Evolutionary conservation across 495 filamentous ascomycete genomes (phyloP).

Genomic region (Aspergillus baeticus): DNA sequence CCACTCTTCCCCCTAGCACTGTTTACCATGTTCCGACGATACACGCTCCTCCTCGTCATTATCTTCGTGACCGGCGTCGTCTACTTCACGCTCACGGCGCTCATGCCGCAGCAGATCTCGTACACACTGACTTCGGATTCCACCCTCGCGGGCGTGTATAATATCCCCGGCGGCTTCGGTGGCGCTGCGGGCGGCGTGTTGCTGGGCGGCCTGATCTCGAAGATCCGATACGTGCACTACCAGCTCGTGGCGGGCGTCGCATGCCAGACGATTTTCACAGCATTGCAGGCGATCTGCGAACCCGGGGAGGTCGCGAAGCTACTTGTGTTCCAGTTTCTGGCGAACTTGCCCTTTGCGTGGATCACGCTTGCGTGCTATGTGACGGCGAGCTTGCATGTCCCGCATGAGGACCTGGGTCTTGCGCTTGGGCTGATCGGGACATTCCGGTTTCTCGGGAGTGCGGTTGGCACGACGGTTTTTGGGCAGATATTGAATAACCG

Average conservation of each 20-base stretch:
- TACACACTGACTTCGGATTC: not conserved
- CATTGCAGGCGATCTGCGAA: not conserved
- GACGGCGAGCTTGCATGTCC: no score
- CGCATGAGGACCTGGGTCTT: no score
- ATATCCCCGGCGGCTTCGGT: not conserved
- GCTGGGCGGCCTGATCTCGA: not conserved
- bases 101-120: not conserved
- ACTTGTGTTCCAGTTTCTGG: not conserved
- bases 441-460: no score
- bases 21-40: not conserved
- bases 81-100: not conserved
- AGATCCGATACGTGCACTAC: not conserved
- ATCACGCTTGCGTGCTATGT: not conserved
- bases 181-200: not conserved
- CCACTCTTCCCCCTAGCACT: conserved; percentile 1
- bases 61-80: not conserved
- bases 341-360: not conserved
- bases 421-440: no score
- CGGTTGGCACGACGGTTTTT: no score
- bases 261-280: not conserved
- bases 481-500: no score
- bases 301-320: not conserved
- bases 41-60: not conserved
- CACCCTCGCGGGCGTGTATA: not conserved
- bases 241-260: not conserved